Percentiles rank a stretch among this genome's conserved stretches.
These are phyloP conservation scores for Daldinia caldariorum DNA, from an alignment of 495 filamentous ascomycete species.

Conservation along the genomic window DNA sequence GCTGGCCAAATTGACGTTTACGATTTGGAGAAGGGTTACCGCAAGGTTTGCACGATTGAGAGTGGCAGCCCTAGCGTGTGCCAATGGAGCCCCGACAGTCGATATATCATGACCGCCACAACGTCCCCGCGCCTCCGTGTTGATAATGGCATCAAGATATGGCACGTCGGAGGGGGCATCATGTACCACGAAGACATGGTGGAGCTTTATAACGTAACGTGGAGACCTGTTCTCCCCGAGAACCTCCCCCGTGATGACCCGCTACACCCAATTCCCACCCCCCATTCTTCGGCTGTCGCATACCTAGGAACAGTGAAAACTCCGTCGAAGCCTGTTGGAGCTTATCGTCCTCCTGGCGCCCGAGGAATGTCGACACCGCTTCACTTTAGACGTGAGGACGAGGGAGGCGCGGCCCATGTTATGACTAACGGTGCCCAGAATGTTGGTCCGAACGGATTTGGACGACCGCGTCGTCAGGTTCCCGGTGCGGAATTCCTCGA, in stretches of 20 bases:
- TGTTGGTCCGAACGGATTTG: slow-evolving; percentile 79
- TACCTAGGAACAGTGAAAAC: slow-evolving; percentile 89
- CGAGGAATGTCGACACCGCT: slow-evolving; percentile 87
- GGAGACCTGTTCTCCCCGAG: slow-evolving; percentile 77
- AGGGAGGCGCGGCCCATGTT: slow-evolving; percentile 89
- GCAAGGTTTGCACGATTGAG: slow-evolving; percentile 92
- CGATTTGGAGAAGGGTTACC: slow-evolving; percentile 89
- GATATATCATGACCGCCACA: slow-evolving; percentile 93
- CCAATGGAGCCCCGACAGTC: slow-evolving; percentile 95
- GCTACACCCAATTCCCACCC: slow-evolving; percentile 77
- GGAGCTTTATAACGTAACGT: slow-evolving; percentile 91
- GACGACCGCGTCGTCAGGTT: slow-evolving; percentile 66
- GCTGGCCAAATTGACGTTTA: slow-evolving; percentile 98
- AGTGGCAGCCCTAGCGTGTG: slow-evolving; percentile 95
- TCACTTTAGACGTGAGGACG: slow-evolving; percentile 96
- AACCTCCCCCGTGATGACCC: slow-evolving; percentile 74
- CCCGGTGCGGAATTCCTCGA: slow-evolving; percentile 64
- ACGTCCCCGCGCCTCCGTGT: slow-evolving; percentile 93
- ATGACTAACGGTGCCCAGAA: slow-evolving; percentile 78
- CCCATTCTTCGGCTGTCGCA: slow-evolving; percentile 83
- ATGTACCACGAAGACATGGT: slow-evolving; percentile 96
- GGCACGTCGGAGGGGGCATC: slow-evolving; percentile 88
- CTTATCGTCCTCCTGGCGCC: slow-evolving; percentile 96
- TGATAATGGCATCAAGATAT: slow-evolving; percentile 94
- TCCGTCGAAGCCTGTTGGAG: slow-evolving; percentile 92